Evolutionary conservation across 306 rosid species (phyloP), one percentile per base, ranked within the genome.

Genomic region (Hippophae rhamnoides): DNA sequence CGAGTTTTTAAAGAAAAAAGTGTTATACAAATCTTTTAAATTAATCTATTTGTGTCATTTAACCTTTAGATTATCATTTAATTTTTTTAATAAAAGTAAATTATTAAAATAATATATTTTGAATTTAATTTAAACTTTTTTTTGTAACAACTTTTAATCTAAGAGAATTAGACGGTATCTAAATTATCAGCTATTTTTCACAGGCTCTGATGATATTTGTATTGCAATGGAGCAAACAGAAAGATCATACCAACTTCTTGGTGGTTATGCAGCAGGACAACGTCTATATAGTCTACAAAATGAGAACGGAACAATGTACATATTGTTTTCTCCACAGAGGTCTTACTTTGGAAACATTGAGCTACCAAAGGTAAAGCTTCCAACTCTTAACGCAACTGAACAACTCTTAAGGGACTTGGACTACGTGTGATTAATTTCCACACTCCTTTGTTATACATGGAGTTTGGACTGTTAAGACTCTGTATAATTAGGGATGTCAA

Each of bases 181-280:
- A 31, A 31, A 31, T 31, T 42, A 10, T 9, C 23, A 2, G 7
- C n/a, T 14, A 1, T 1, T 11, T 65, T 46, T 8, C 0, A 56
- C 71, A 87, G 96, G 96, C 58, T 71, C 77, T 45, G 96, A 87
- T 41, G 90, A 83, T 41, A 45, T 76, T 40, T 90, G 96, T 63
- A 80, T 92, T 6, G 60, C 81, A 64, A 87, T 92, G 98, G 95
- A 87, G 65, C 80, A 62, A 74, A 81, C 96, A 43, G 96, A 92
- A 65, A 85, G 92, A 66, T 92, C 93, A 0, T 92, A 92, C 79
- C 84, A 83, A 62, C 90, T 90, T 64, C 85, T 85, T 2, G 98
- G 98, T 25, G 74, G 83, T 57, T 90, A 90, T 74, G 96, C 81
- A 27, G 90, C 87, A 38, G 98, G 98, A 45, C 78, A 85, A 18